Base-by-base conservation (phyloP, 176 grass and related monocot genomes). In the Juncus effusus region DNA sequence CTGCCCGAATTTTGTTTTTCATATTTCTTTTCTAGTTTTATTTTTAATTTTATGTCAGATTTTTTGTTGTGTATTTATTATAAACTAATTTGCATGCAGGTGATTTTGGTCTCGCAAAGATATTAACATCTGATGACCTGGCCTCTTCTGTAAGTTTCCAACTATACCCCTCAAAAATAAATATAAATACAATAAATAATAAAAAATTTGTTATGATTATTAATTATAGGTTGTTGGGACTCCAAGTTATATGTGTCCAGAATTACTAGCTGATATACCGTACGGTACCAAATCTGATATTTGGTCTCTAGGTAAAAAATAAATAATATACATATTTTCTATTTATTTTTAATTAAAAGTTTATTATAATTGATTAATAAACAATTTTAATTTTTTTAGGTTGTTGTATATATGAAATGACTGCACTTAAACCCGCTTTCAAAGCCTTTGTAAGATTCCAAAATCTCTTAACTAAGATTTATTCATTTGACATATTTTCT, bases 381-480 rank as follows among this genome's bases (percentile, higher is more conserved):
- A 14, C 10, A 15, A 1, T 13, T 62, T 35, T 4, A 6, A 59
- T 68, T 37, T 37, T 63, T 80, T 47, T 85, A 99, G 94, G 94
- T 67, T 99, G 94, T 54, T 99, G 94, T 75, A 89, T 99, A 72
- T 93, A 93, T 37, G 94, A 99, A 85, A 99, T 99, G 94, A 68
- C 88, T 50, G 82, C 94, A 56, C 85, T 99, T 54, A 93, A 63
- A 49, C 83, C 85, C 7, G 85, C 94, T 3, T 99, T 99, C 64
- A 99, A 86, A 86, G 94, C 94, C 67, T 89, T 86, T 63, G 94
- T 99, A 86, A 93, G 88, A 78, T 51, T 56, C 52, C 70, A 13
- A 10, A 39, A 38, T 66, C 7, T 7, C 37, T 60, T 60, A 13
- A 51, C 37, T 74, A 56, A 13, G 42, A 79, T 65, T 11, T 37